Evolutionary conservation across 2,329 filamentous ascomycete species (phyloP), one percentile per base, ranked within the genome.

Genomic region (Parastagonospora nodorum): DNA sequence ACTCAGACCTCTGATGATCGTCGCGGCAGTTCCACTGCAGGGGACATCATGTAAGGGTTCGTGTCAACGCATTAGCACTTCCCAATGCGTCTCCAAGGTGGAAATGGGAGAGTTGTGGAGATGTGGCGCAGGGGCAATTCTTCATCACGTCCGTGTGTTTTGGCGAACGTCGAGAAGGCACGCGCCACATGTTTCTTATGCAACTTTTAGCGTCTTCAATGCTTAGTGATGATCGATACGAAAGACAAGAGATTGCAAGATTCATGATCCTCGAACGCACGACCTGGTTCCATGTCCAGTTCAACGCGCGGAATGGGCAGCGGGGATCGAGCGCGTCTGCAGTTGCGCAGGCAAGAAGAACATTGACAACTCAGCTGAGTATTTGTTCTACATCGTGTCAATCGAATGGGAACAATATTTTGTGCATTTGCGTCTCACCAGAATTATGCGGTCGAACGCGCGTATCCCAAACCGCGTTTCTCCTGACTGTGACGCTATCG

Each of bases 401-500:
- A 24, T 27, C 38, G 8, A 40, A 28, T 11, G 24, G 8, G 2
- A n/a, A 14, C 4, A 11, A 44, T n/a, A 19, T n/a, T 7, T 45
- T 45, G 14, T 38, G 43, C 48, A 42, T 19, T 38, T 24, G 37
- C 42, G 11, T 8, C 6, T 24, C 16, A 3, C 27, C 29, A 28
- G 28, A 50, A 28, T 36, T 32, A 14, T 38, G 36, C 44, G 44
- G 44, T 37, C 40, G 42, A 44, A 50, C 31, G 40, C 40, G 30
- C 32, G 46, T 48, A 30, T 40, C 24, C 14, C n/a, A 30, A 39
- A 30, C 39, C 35, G 40, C 46, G 44, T 29, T 39, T 37, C 32
- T 53, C 40, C 32, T 38, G 24, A 43, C 12, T 35, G 46, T 42
- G 37, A 45, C 53, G 31, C 47, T 54, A 57, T 57, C 41, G 53